Conservation (phyloP, 306 rosid genomes). For the Gynostemma pentaphyllum region DNA sequence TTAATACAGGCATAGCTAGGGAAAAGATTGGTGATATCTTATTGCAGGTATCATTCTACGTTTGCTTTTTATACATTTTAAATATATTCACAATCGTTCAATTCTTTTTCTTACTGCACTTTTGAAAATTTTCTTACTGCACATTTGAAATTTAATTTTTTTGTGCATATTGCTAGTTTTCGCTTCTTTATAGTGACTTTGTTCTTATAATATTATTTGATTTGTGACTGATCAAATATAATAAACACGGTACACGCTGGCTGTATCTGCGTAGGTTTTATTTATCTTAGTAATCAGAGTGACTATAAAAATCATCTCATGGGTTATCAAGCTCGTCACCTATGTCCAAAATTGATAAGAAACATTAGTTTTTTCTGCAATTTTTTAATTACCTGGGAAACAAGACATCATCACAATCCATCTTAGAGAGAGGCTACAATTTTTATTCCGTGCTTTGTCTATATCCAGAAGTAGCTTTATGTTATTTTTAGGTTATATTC, state of each 20-base stretch:
- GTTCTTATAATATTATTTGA: not conserved
- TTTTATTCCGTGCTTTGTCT: not conserved
- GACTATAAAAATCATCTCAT: not conserved
- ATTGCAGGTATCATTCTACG: slow-evolving; percentile 46
- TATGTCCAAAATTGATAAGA: not conserved
- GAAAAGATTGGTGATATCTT: slow-evolving; percentile 83
- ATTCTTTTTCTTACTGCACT: not conserved
- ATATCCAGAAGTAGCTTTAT: not conserved
- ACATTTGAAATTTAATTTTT: not conserved
- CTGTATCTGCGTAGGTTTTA: not conserved
- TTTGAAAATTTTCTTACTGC: not conserved
- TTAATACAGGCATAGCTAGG: slow-evolving; percentile 74
- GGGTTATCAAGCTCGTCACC: not conserved
- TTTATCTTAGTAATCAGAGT: not conserved
- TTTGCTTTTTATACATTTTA: not conserved
- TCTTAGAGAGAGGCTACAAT: not conserved
- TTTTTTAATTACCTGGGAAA: not conserved
- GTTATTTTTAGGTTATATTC: not conserved
- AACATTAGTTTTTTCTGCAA: not conserved
- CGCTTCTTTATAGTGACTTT: not conserved
- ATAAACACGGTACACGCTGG: not conserved
- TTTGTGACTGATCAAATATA: not conserved
- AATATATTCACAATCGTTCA: not conserved
- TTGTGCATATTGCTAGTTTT: not conserved
- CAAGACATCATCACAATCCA: not conserved